Evolutionary conservation across 352 stramenopile species (phyloP).

Genomic region (Pythium scleroteichum): DNA sequence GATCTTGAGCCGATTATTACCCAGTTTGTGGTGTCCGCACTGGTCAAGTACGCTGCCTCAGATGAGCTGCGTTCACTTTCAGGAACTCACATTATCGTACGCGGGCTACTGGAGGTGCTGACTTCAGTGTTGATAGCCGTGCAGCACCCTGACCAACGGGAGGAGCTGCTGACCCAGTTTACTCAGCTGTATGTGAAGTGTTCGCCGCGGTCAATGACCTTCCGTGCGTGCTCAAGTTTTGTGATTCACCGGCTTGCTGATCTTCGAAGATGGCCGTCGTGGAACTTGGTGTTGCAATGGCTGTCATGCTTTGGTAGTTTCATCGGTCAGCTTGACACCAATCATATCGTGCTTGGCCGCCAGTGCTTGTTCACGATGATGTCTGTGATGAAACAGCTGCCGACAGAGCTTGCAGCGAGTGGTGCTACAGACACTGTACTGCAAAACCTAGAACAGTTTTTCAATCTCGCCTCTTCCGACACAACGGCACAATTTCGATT

Average conservation of each 20-base stretch:
- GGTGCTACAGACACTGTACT: conserved; percentile 59
- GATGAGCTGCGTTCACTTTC: conserved; percentile 55
- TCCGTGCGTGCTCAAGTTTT: conserved; percentile 74
- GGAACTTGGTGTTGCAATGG: conserved; percentile 66
- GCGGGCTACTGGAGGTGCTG: conserved; percentile 63
- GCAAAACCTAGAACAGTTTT: conserved; percentile 61
- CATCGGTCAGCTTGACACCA: conserved; percentile 54
- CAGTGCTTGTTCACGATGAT: conserved; percentile 70
- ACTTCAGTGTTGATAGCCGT: conserved; percentile 38
- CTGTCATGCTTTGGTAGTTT: conserved; percentile 65
- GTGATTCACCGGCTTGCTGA: conserved; percentile 60
- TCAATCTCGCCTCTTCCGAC: conserved; percentile 44
- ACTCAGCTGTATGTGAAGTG: conserved; percentile 69
- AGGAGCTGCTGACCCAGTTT: conserved; percentile 55
- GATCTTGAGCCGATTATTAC: conserved; percentile 50
- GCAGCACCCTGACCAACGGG: conserved; percentile 25
- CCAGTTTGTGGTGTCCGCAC: conserved; percentile 55
- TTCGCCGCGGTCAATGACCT: conserved; percentile 67
- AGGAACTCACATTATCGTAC: conserved; percentile 64
- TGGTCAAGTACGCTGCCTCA: conserved; percentile 63
- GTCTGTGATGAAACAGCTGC: conserved; percentile 77
- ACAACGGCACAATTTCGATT: conserved; percentile 36
- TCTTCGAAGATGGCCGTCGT: conserved; percentile 51
- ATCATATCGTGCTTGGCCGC: conserved; percentile 61
- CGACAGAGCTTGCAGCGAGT: conserved; percentile 42